Percentiles rank a stretch among this genome's conserved stretches.
Evolutionary conservation across 345 rosid genomes (phyloP).

Genomic region (Populus pruinosa): DNA sequence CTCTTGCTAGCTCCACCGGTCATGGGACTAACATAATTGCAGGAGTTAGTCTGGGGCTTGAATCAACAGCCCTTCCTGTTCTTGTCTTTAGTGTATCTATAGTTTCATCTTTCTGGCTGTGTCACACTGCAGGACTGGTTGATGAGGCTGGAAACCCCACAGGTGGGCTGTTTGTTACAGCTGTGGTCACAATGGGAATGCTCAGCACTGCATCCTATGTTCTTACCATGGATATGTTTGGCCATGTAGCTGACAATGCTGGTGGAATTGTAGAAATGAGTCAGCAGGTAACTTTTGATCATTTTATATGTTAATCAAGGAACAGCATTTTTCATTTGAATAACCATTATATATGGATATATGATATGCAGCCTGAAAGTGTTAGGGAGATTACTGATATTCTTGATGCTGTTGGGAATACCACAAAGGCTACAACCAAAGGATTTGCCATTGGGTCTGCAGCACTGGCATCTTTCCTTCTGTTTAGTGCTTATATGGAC

Average conservation of each 20-base stretch:
- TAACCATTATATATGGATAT: not conserved
- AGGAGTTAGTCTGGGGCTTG: constrained; percentile 97
- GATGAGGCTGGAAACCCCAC: constrained; percentile 82
- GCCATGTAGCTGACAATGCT: constrained; percentile 99
- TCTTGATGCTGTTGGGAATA: constrained; percentile 99
- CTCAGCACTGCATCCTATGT: constrained; percentile 99
- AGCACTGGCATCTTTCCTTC: constrained; percentile 97
- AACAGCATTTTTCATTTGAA: not conserved
- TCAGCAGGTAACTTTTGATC: constrained; percentile 69
- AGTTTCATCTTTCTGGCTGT: constrained; percentile 87
- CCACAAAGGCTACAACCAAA: constrained; percentile 98
- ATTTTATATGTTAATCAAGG: not conserved
- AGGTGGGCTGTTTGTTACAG: constrained; percentile 98
- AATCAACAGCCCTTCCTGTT: constrained; percentile 97
- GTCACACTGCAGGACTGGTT: constrained; percentile 85
- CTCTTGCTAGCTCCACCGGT: constrained; percentile 95
- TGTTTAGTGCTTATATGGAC: constrained; percentile 99
- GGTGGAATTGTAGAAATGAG: constrained; percentile 99
- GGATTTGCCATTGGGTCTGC: constrained; percentile 99
- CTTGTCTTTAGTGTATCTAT: constrained; percentile 81
- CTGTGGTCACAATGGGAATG: constrained; percentile 99
- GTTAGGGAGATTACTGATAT: constrained; percentile 96
- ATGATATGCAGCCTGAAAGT: constrained; percentile 72
- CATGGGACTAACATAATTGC: constrained; percentile 99
- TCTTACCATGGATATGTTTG: constrained; percentile 99